phyloP scores from a whole-genome alignment of 1,139 yeast genomes.

The Pichia sp. region DNA sequence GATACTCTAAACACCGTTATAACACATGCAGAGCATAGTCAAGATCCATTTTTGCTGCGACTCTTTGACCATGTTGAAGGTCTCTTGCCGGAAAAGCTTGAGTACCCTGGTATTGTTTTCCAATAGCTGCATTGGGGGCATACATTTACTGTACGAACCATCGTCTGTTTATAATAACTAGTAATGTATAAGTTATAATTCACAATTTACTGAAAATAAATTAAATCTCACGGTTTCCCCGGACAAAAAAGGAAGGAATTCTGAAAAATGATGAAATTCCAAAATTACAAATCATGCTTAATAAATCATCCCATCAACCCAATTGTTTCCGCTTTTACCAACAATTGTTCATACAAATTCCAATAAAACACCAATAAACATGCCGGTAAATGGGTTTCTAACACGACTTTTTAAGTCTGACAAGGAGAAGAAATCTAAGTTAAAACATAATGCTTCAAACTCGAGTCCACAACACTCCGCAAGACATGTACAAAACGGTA shows the following conservation, averaged over 20 bases:
- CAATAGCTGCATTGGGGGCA: no score
- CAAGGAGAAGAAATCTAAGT: neutral
- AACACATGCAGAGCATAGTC: neutral
- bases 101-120: neutral
- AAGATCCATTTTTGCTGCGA: neutral
- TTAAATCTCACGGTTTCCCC: no score
- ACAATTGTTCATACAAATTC: neutral
- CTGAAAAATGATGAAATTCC: no score
- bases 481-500: neutral
- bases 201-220: no score
- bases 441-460: neutral
- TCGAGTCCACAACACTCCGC: neutral
- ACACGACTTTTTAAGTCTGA: neutral
- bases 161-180: neutral
- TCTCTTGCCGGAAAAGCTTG: neutral
- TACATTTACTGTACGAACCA: no score
- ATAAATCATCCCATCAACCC: no score
- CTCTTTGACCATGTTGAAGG: constrained; percentile 1
- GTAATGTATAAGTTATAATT: no score
- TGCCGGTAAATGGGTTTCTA: neutral
- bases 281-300: no score
- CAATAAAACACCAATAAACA: neutral
- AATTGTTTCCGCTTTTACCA: neutral
- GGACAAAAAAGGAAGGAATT: neutral
- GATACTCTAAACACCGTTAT: neutral